Evolutionary conservation across 2,329 filamentous ascomycete species (phyloP), one percentile per base, ranked within the genome.

Genomic region (Pleomassaria siparia): DNA sequence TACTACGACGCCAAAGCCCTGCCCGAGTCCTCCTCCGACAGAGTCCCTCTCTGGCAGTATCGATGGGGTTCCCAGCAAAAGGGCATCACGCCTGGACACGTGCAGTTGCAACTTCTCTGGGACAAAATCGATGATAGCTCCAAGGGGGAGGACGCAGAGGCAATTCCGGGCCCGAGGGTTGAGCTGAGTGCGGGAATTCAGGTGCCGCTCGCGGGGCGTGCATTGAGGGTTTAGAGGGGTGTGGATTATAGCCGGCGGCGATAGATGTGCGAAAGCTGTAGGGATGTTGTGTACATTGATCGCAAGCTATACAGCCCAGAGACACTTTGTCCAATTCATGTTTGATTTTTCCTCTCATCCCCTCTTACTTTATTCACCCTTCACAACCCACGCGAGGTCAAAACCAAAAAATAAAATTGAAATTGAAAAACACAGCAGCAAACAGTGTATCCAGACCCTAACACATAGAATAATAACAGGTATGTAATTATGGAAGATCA

Each of bases 51-150:
- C 1, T 69, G 66, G 66, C 64, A 62, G 35, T 69, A 49, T 26
- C 60, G 55, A 13, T 70, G 63, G 63, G 65, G 66, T 6, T 64
- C 64, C 1, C 50, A 59, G 36, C 66, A 70, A 40, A 36, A 54
- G 28, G 66, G 59, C 9, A 68, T 70, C 49, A 69, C 66, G 4
- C 64, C 64, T 1, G 65, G 66, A 0, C 66, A 70, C 35, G 41
- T 67, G 0, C 50, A 58, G 53, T 18, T 68, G 25, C 58, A 62
- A 44, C 43, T 70, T 37, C 22, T 67, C 50, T 70, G 66, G 66
- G 44, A 63, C 12, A 60, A 62, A 49, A 49, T 40, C n/a, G 24
- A 11, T 4, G 35, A 22, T 6, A 13, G 3, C 18, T 20, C 35
- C 11, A 37, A 37, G n/a, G 4, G 35, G 18, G 35, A 37, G 20